phyloP scores from a whole-genome alignment of 257 asterid genomes.

The Solanum corneliomulleri region DNA sequence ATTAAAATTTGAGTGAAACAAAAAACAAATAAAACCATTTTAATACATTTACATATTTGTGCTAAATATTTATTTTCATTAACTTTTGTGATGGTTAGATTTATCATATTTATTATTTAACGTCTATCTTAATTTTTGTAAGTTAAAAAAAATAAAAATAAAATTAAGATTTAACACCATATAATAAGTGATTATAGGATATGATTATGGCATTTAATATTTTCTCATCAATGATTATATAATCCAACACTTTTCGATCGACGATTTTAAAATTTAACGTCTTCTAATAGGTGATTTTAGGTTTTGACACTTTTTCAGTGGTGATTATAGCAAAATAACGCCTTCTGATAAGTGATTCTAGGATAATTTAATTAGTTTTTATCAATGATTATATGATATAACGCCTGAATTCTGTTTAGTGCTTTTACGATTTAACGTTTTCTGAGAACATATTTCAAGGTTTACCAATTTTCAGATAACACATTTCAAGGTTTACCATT shows the following conservation, averaged over 20 bases:
- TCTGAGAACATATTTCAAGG: background rate
- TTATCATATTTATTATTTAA: too few relatives aligned
- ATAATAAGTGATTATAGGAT: background rate
- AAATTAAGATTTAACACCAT: background rate
- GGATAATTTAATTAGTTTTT: too few relatives aligned
- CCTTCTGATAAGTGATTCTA: background rate
- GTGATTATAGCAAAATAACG: background rate
- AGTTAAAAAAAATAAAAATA: too few relatives aligned
- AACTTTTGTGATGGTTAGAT: background rate
- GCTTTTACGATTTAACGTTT: too few relatives aligned
- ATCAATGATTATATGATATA: too few relatives aligned
- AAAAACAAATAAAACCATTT: background rate
- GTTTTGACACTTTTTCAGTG: too few relatives aligned
- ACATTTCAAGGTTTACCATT: background rate
- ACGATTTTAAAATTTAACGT: background rate
- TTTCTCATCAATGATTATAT: background rate
- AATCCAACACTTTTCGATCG: background rate
- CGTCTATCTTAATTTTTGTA: background rate
- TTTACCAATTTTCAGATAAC: background rate
- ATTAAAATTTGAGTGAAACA: background rate
- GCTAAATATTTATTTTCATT: background rate
- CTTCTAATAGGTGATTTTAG: background rate
- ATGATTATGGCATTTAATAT: background rate
- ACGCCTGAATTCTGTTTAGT: fast-evolving
- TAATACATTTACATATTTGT: background rate